These are phyloP conservation scores for Neopestalotiopsis clavispora DNA, from an alignment of 2,329 filamentous ascomycete genomes.

Conservation along the genomic window DNA sequence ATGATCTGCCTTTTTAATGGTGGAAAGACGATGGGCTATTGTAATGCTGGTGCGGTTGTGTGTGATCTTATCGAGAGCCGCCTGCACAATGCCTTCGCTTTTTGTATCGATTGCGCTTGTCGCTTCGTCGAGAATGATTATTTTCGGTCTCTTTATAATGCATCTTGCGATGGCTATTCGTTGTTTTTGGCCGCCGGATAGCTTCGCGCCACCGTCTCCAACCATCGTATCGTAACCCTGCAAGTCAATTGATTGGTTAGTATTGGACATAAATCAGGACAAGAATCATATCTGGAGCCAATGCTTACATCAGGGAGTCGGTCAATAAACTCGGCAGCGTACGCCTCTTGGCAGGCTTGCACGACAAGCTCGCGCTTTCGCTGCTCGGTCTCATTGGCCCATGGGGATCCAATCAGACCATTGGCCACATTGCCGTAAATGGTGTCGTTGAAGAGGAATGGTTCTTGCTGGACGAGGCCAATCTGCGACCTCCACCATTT, in stretches of 20 bases:
- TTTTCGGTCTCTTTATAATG: constrained; percentile 68
- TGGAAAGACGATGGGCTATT: constrained; percentile 76
- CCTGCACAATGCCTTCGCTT: constrained; percentile 65
- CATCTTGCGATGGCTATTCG: constrained; percentile 69
- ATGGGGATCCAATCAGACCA: constrained; percentile 55
- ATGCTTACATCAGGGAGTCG: constrained; percentile 49
- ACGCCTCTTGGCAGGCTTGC: constrained; percentile 66
- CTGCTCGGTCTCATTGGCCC: constrained; percentile 52
- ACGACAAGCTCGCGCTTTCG: constrained; percentile 60
- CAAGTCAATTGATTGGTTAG: constrained; percentile 56
- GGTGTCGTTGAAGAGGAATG: constrained; percentile 67
- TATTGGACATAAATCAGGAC: background rate
- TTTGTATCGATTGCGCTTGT: constrained; percentile 68
- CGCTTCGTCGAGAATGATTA: constrained; percentile 78
- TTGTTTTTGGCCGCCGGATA: constrained; percentile 72
- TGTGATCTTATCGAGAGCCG: constrained; percentile 65
- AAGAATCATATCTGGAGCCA: constrained; percentile 33
- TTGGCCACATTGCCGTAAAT: constrained; percentile 65
- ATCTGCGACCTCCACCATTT: constrained; percentile 63
- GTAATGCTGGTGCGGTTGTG: constrained; percentile 71
- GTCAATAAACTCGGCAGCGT: constrained; percentile 69
- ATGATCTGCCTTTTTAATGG: constrained; percentile 76
- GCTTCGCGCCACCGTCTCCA: constrained; percentile 65
- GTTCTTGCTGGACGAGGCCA: constrained; percentile 68
- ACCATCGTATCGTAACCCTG: constrained; percentile 68